Conservation (phyloP, 306 rosid species). For the Lablab purpureus region DNA sequence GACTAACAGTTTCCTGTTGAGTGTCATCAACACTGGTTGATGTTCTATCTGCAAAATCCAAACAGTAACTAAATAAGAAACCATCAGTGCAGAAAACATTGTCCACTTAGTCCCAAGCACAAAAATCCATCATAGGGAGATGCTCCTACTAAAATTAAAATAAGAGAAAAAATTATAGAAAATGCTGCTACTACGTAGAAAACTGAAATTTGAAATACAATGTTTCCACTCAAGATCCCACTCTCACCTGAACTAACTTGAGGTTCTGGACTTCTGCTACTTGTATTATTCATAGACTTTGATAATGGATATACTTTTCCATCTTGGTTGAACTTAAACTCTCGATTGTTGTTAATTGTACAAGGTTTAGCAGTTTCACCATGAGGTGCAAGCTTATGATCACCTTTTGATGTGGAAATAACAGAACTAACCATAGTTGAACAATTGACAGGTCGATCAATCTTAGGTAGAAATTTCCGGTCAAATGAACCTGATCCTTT, state of each 20-base stretch:
- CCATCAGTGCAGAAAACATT: conserved; percentile 50
- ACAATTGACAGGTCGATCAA: conserved; percentile 63
- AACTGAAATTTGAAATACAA: conserved; percentile 37
- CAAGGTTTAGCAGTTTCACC: conserved; percentile 65
- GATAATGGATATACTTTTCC: conserved; percentile 57
- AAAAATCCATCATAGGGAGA: conserved; percentile 45
- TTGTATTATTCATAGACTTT: conserved; percentile 55
- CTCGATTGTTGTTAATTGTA: conserved; percentile 57
- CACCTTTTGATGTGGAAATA: conserved; percentile 64
- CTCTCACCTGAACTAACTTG: conserved; percentile 71
- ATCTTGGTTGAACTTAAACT: conserved; percentile 65
- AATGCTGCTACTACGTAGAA: conserved; percentile 4
- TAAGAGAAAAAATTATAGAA: conserved; percentile 21
- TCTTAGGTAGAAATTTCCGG: conserved; percentile 63
- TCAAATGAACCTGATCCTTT: conserved; percentile 72
- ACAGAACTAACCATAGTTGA: conserved; percentile 60
- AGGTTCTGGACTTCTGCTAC: conserved; percentile 60
- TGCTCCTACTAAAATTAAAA: conserved; percentile 50
- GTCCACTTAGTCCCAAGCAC: conserved; percentile 50
- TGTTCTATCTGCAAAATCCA: conserved; percentile 51
- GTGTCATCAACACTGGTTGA: conserved; percentile 52
- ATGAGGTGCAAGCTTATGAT: conserved; percentile 62
- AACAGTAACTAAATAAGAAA: conserved; percentile 50
- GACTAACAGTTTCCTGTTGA: conserved; percentile 55
- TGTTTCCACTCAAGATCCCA: conserved; percentile 34